Evolutionary conservation across 2,329 filamentous ascomycete species (phyloP).

Genomic region (Biscogniauxia mediterranea): DNA sequence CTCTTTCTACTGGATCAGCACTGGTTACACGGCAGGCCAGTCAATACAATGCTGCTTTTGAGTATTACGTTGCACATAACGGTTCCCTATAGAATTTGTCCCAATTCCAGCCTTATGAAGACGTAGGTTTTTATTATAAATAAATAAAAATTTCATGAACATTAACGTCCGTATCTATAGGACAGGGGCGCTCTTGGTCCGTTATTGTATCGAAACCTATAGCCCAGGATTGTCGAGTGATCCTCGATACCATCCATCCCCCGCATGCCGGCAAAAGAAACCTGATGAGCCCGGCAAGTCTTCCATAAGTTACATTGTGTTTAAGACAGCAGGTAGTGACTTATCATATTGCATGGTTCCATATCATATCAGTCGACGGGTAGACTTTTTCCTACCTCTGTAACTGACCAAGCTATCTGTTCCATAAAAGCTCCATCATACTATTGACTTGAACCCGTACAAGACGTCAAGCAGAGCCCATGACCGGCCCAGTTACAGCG

Average conservation of each 20-base stretch:
- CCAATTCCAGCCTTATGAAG: background rate
- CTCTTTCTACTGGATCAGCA: background rate
- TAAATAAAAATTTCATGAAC: background rate
- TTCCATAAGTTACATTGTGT: background rate
- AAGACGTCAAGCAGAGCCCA: background rate
- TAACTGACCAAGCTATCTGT: background rate
- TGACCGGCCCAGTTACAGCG: background rate
- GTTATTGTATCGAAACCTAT: background rate
- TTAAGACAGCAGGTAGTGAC: background rate
- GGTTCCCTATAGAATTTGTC: conserved; percentile 1
- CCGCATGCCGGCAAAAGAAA: background rate
- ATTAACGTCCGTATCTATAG: background rate
- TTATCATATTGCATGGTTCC: background rate
- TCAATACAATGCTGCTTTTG: background rate
- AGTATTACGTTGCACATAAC: background rate
- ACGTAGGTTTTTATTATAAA: background rate
- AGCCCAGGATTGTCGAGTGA: background rate
- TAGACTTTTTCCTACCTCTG: background rate
- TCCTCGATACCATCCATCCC: background rate
- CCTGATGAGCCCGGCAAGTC: background rate
- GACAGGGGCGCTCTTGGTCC: background rate
- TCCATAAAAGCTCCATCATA: background rate
- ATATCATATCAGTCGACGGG: background rate
- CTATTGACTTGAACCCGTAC: background rate
- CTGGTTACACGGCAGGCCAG: background rate